phyloP scores from a whole-genome alignment of 2,329 filamentous ascomycete species.

The Cephalotrichum gorgonifer region DNA sequence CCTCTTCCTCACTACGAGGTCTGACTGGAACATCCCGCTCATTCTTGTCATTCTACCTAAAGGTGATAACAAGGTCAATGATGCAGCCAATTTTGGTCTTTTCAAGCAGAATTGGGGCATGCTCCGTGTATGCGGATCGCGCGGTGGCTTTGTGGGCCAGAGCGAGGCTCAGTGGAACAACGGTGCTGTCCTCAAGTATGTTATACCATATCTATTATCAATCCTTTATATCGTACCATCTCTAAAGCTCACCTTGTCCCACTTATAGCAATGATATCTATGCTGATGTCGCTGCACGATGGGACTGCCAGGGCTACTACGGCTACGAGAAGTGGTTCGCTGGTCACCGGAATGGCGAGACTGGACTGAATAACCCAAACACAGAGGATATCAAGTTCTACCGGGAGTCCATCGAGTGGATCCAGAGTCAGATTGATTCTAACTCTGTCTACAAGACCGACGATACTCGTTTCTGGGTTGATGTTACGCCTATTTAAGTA shows the following conservation, averaged over 20 bases:
- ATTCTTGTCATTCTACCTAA: no score
- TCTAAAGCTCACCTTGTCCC: not conserved
- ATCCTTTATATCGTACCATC: not conserved
- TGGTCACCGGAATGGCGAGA: slow-evolving; percentile 9
- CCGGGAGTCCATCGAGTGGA: slow-evolving; percentile 8
- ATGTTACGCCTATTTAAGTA: slow-evolving; percentile 11
- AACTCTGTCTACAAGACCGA: slow-evolving; percentile 8
- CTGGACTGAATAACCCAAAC: slow-evolving; percentile 9
- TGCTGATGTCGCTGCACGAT: slow-evolving; percentile 8
- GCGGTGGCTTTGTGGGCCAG: slow-evolving; percentile 13
- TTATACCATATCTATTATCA: not conserved
- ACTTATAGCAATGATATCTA: slow-evolving; percentile 7
- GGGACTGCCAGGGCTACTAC: slow-evolving; percentile 10
- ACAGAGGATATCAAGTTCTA: slow-evolving; percentile 8
- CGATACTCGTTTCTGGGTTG: slow-evolving; percentile 9
- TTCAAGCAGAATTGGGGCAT: slow-evolving; percentile 22
- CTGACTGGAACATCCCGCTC: no score
- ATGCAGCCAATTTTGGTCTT: slow-evolving; percentile 18
- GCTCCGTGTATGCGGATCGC: slow-evolving; percentile 14
- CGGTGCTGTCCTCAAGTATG: slow-evolving; percentile 17
- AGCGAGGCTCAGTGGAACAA: slow-evolving; percentile 12
- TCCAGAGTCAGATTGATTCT: slow-evolving; percentile 9
- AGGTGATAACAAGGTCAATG: slow-evolving; percentile 18
- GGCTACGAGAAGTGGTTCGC: slow-evolving; percentile 10
- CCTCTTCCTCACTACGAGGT: not conserved